Percentiles rank a stretch among this genome's conserved stretches.
Conservation (phyloP, 768 basidiomycete species). For the Mycena sanguinolenta region DNA sequence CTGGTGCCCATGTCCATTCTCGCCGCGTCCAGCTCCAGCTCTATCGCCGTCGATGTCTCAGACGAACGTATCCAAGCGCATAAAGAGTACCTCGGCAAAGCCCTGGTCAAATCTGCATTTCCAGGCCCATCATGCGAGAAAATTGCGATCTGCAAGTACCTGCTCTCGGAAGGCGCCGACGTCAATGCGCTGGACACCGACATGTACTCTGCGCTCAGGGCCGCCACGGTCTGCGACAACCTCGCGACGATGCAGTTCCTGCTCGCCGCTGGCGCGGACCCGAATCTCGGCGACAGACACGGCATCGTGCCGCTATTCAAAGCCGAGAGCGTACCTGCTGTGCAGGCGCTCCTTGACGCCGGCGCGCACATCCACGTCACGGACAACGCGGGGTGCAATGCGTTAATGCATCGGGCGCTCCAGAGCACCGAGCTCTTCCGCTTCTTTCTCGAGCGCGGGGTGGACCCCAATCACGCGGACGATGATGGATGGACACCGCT, state of each 20-base stretch:
- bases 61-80: too few species aligned
- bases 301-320: too few species aligned
- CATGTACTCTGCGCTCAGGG: too few species aligned
- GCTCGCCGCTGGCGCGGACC: neutral
- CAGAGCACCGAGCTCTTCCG: neutral
- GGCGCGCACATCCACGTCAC: neutral
- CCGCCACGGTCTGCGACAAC: too few species aligned
- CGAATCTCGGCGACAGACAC: neutral
- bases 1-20: neutral
- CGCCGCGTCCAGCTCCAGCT: too few species aligned
- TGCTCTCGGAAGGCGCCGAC: too few species aligned
- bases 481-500: neutral
- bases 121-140: too few species aligned
- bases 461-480: too few species aligned
- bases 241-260: neutral
- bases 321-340: too few species aligned
- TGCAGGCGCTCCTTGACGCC: too few species aligned
- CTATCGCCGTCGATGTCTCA: too few species aligned
- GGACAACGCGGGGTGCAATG: neutral
- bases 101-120: neutral
- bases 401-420: neutral
- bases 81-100: neutral
- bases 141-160: neutral
- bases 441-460: slow-evolving; percentile 5
- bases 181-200: too few species aligned